Percentiles rank a stretch among this genome's conserved stretches.
These are phyloP conservation scores for Phytophthora tentaculata DNA, from an alignment of 352 stramenopile genomes.

Conservation along the genomic window DNA sequence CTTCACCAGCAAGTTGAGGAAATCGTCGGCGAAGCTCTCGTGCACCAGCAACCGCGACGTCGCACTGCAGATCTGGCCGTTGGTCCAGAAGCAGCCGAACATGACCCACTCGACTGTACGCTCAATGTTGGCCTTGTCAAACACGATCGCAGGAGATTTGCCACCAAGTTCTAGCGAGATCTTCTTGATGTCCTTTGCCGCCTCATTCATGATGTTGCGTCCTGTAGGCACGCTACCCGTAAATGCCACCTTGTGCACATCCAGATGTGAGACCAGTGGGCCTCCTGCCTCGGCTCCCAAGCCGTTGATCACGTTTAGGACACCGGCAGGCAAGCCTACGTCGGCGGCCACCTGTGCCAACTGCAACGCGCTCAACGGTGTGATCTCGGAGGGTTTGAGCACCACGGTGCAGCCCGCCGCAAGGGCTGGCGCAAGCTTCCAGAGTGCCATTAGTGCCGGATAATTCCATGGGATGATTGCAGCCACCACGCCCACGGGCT, in stretches of 20 bases:
- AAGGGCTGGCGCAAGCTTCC: slow-evolving; percentile 88
- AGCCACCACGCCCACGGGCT: slow-evolving; percentile 71
- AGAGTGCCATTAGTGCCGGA: slow-evolving; percentile 60
- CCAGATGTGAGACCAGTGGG: slow-evolving; percentile 62
- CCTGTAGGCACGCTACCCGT: slow-evolving; percentile 30
- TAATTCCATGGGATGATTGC: slow-evolving; percentile 66
- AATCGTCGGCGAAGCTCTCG: slow-evolving; percentile 66
- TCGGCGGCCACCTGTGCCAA: slow-evolving; percentile 70
- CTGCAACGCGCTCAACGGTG: slow-evolving; percentile 88
- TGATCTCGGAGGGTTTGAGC: slow-evolving; percentile 82
- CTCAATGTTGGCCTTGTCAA: slow-evolving; percentile 71
- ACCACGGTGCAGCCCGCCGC: slow-evolving; percentile 92
- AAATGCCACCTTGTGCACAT: slow-evolving; percentile 41
- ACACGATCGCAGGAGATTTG: slow-evolving; percentile 91
- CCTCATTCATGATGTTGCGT: slow-evolving; percentile 27
- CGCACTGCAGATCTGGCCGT: slow-evolving; percentile 82
- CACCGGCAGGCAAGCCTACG: slow-evolving; percentile 59
- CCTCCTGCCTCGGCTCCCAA: slow-evolving; percentile 68
- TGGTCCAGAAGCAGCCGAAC: slow-evolving; percentile 53
- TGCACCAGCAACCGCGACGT: slow-evolving; percentile 84
- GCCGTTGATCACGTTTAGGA: slow-evolving; percentile 82
- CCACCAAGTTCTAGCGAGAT: slow-evolving; percentile 62
- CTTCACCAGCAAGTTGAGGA: slow-evolving; percentile 53
- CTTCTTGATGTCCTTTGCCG: slow-evolving; percentile 37
- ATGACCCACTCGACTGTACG: slow-evolving; percentile 84